A percentile compares a stretch with the other conserved stretches of the same genome.
These are phyloP conservation scores for Colletotrichum truncatum DNA, from an alignment of 2,329 filamentous ascomycete species.

Conservation along the genomic window DNA sequence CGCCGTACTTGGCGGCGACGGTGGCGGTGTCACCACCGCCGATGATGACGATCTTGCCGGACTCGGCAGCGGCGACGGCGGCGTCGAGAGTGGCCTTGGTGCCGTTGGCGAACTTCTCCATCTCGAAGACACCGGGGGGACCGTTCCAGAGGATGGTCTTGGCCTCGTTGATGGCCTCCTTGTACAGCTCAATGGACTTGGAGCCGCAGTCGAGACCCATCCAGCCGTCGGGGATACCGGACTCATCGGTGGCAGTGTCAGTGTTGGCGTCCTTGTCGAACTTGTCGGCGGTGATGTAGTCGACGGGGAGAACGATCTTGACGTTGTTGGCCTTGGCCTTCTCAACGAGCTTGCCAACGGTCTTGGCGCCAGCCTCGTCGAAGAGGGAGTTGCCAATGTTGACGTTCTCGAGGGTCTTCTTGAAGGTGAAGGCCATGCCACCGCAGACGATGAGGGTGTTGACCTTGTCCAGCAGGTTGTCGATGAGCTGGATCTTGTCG, in stretches of 20 bases:
- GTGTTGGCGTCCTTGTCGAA: constrained; percentile 86
- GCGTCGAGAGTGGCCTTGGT: constrained; percentile 94
- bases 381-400: constrained; percentile 92
- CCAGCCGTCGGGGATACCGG: constrained; percentile 96
- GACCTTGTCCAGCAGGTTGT: constrained; percentile 98
- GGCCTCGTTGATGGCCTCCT: constrained; percentile 84
- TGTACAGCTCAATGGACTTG: constrained; percentile 88
- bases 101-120: constrained; percentile 90
- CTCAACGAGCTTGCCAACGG: constrained; percentile 84
- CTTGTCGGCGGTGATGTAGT: constrained; percentile 97
- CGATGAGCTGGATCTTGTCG: constrained; percentile 99
- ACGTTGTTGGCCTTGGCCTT: constrained; percentile 98
- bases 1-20: constrained; percentile 95
- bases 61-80: constrained; percentile 81
- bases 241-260: constrained; percentile 83
- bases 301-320: constrained; percentile 91
- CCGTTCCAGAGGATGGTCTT: constrained; percentile 99
- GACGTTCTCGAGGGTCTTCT: constrained; percentile 95
- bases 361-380: constrained; percentile 94
- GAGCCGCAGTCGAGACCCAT: constrained; percentile 96
- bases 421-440: constrained; percentile 99
- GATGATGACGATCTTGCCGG: constrained; percentile 96
- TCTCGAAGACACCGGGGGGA: constrained; percentile 96
- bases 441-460: constrained; percentile 96
- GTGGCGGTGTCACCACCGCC: constrained; percentile 98